Evolutionary conservation across 305 asterid genomes (phyloP).

Genomic region (Ajuga reptans): DNA sequence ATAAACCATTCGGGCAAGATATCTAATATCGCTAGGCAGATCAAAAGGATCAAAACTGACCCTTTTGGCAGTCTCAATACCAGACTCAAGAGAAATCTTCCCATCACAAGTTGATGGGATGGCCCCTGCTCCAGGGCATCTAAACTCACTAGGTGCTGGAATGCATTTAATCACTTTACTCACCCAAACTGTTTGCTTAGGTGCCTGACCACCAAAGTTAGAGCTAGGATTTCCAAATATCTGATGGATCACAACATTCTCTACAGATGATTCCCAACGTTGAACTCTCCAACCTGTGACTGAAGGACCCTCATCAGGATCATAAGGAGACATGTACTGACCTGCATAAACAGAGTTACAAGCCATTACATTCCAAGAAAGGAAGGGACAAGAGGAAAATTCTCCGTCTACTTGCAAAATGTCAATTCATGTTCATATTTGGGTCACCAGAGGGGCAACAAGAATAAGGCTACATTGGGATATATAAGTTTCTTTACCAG

Average conservation of each 20-base stretch:
- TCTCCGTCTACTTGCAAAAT: neutral
- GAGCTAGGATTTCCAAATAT: slow-evolving; percentile 90
- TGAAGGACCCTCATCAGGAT: slow-evolving; percentile 99
- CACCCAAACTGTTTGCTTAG: slow-evolving; percentile 97
- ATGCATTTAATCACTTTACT: slow-evolving; percentile 88
- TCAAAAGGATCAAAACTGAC: slow-evolving; percentile 90
- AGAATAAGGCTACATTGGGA: neutral
- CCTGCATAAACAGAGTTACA: slow-evolving; percentile 50
- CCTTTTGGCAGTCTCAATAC: slow-evolving; percentile 51
- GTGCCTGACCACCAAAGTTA: slow-evolving; percentile 75
- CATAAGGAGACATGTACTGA: slow-evolving; percentile 98
- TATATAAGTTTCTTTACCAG: neutral
- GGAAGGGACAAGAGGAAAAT: neutral
- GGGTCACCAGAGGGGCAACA: neutral
- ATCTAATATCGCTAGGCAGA: slow-evolving; percentile 92
- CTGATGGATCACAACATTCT: slow-evolving; percentile 93
- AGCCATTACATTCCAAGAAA: slow-evolving; percentile 5
- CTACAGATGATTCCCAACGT: slow-evolving; percentile 96
- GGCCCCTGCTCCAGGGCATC: slow-evolving; percentile 43
- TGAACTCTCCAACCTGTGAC: slow-evolving; percentile 98
- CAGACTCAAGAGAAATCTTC: slow-evolving; percentile 45
- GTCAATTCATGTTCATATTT: neutral
- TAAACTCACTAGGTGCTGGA: slow-evolving; percentile 65
- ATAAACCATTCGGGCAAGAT: slow-evolving; percentile 91
- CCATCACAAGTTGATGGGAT: slow-evolving; percentile 41